Evolutionary conservation across 2,329 filamentous ascomycete species (phyloP), one percentile per base, ranked within the genome.

Genomic region (Aspergillus ruber): DNA sequence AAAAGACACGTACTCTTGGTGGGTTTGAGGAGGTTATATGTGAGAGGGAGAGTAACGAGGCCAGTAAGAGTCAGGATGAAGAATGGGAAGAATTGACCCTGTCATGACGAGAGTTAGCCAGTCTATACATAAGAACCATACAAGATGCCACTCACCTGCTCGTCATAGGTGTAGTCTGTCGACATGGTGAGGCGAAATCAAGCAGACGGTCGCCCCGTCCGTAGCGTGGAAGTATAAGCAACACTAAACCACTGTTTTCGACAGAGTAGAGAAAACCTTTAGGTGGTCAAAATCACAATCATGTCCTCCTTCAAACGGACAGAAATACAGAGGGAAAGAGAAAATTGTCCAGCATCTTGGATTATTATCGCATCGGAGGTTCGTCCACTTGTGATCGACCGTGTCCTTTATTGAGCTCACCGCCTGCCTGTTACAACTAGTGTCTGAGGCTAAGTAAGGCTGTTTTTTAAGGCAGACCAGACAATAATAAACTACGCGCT

Each of bases 1-100:
- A 29, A 29, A 29, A 39, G 46, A 36, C 48, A 56, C 70, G 56
- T 61, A 81, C 79, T 76, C 74, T 83, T 88, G 68, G 81, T 86
- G 40, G 88, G 83, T 66, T 85, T 86, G 62, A 96, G 78, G 59
- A 95, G 83, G 56, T 84, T 87, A 72, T 94, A 95, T 61, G 91
- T 95, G 63, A 95, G 79, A 52, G 91, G 90, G 50, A 95, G 74
- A 29, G 93, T 96, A 71, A 96, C 80, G 57, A 98, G 82, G 63
- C 85, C 84, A 53, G 86, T 83, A 63, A 97, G 79, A 39, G 90
- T 96, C 66, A 96, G 84, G 73, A 97, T 85, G 77, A 98, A 98
- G 81, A 95, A 95, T 58, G 94, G 93, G 78, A 96, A 98, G 77
- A 96, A 96, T 81, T 96, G 88, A 61, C 90, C 90, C 82, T 93